Percentiles rank a stretch among this genome's conserved stretches.
Evolutionary conservation across 2,329 filamentous ascomycete species (phyloP).

Genomic region (Bipolaris bicolor): DNA sequence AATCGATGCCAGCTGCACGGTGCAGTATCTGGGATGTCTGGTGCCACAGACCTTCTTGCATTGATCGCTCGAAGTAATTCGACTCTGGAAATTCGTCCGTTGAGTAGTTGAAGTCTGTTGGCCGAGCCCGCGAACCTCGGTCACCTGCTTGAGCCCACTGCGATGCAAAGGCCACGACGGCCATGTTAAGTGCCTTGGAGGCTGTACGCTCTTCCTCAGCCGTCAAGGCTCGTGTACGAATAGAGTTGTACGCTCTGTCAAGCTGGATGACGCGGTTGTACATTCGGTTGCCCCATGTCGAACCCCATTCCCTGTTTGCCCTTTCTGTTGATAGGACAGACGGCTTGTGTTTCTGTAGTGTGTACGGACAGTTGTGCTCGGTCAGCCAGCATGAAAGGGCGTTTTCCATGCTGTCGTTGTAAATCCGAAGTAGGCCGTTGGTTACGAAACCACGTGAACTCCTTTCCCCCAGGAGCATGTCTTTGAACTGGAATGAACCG

Average conservation of each 20-base stretch:
- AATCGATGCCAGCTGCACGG: constrained; percentile 47
- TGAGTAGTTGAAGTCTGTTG: constrained; percentile 26
- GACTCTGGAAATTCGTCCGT: constrained; percentile 5
- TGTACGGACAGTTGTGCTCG: constrained; percentile 60
- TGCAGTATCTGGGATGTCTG: constrained; percentile 49
- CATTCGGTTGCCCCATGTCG: constrained; percentile 50
- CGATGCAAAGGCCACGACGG: constrained; percentile 60
- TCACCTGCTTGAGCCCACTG: constrained; percentile 52
- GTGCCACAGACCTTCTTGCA: constrained; percentile 51
- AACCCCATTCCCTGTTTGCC: constrained; percentile 50
- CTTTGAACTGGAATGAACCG: constrained; percentile 31
- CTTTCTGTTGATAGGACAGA: constrained; percentile 35
- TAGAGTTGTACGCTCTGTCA: constrained; percentile 42
- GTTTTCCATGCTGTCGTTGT: constrained; percentile 61
- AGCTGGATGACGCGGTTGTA: constrained; percentile 57
- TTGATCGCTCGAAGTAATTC: constrained; percentile 42
- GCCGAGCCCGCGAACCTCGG: constrained; percentile 19
- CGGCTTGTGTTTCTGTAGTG: constrained; percentile 25
- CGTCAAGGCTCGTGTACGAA: constrained; percentile 47
- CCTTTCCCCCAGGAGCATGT: constrained; percentile 37
- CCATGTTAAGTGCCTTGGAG: constrained; percentile 55
- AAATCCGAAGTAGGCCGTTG: constrained; percentile 55
- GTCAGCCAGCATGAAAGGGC: constrained; percentile 62
- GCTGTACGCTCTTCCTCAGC: constrained; percentile 50
- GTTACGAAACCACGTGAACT: constrained; percentile 40